Evolutionary conservation across 148 eudicot species (phyloP), one percentile per base, ranked within the genome.

Genomic region (Drosera capensis): DNA sequence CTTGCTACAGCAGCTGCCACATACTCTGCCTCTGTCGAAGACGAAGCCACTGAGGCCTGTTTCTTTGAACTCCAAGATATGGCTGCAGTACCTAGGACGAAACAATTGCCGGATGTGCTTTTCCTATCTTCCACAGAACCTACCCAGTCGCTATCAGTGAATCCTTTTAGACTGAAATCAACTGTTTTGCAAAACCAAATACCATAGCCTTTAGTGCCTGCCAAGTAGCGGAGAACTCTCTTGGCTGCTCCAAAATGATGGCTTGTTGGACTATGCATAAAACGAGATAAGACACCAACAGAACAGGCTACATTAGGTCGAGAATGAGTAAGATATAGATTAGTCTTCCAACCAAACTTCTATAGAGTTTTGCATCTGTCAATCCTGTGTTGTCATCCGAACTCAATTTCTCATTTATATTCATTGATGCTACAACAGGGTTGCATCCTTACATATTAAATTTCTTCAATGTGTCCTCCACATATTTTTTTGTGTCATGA

Each of bases 101-200:
- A 40, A 13, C 8, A 9, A 11, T 40, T 6, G 7, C 43, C 43
- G 14, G 14, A 40, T 5, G 43, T 40, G 43, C 18, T 13, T 14
- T 16, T 16, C 14, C 43, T 40, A 14, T 16, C 14, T 7, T 40
- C 43, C 14, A 40, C 7, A 7, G 14, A 40, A 14, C 15, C 43
- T 11, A 15, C 43, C 43, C 43, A 40, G 18, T 40, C 43, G 14
- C 43, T 40, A 14, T 40, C 43, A 14, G 43, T 40, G 15, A 40
- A 40, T 9, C 43, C 43, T 7, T 9, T 14, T 15, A 40, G 14
- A 6, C 15, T 40, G 18, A 40, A 40, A 14, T 40, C 18, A 6
- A 16, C 15, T n/a, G 14, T 6, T 16, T 40, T 40, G 43, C n/a
- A n/a, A n/a, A n/a, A n/a, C n/a, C n/a, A n/a, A n/a, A n/a, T n/a